These are phyloP conservation scores for Harringtonia lauricola DNA, from an alignment of 2,329 filamentous ascomycete species.

Conservation along the genomic window DNA sequence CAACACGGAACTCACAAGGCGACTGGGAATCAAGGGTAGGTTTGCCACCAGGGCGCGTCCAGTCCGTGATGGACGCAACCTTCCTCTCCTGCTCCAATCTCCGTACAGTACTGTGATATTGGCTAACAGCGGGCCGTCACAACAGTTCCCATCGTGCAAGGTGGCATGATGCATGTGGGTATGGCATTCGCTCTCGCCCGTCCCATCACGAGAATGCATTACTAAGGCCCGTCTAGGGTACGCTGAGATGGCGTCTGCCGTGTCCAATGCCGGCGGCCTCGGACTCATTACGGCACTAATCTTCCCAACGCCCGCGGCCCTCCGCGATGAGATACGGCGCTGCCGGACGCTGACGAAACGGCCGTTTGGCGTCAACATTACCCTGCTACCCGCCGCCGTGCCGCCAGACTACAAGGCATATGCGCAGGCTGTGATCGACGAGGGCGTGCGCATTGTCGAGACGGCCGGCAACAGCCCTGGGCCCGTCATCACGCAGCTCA, in stretches of 20 bases:
- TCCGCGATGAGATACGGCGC: constrained; percentile 85
- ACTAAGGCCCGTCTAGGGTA: constrained; percentile 62
- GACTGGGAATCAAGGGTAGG: constrained; percentile 38
- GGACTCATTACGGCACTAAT: constrained; percentile 82
- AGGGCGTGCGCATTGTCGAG: constrained; percentile 77
- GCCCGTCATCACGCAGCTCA: constrained; percentile 80
- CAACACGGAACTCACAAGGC: constrained; percentile 45
- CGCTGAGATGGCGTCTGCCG: constrained; percentile 65
- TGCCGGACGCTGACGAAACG: constrained; percentile 69
- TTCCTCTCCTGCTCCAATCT: no score
- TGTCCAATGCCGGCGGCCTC: constrained; percentile 72
- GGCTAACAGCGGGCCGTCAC: constrained; percentile 13
- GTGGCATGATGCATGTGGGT: constrained; percentile 52
- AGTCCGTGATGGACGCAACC: no score
- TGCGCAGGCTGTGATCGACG: constrained; percentile 84
- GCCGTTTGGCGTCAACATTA: constrained; percentile 91
- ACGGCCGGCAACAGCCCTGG: constrained; percentile 52
- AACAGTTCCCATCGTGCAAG: constrained; percentile 69
- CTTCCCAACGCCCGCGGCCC: constrained; percentile 81
- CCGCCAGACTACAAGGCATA: constrained; percentile 90
- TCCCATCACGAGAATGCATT: not conserved
- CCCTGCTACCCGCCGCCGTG: constrained; percentile 77
- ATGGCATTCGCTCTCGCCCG: constrained; percentile 1
- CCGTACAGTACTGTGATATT: no score
- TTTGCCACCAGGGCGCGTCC: no score